Base-by-base conservation (phyloP, 306 rosid genomes). In the Neltuma alba region DNA sequence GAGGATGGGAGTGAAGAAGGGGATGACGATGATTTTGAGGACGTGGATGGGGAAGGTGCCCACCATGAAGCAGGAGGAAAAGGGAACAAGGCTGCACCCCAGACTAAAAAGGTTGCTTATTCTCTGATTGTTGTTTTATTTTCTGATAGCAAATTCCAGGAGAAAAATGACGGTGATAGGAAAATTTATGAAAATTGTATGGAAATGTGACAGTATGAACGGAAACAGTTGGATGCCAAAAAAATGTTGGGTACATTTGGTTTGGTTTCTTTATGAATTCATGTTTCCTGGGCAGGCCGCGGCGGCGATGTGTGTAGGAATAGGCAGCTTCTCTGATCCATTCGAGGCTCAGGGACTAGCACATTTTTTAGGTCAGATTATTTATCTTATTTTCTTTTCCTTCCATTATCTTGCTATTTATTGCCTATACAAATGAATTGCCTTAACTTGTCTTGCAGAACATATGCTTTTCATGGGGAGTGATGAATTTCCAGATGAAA, bases 391-490 rank as follows among this genome's bases (percentile, higher is more conserved):
- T 18, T 55, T 64, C 5, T 78, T 58, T 44, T 30, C 3, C 42
- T 42, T 18, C 13, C 7, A 14, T 25, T 25, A 0, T 23, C 31
- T 33, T 41, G 60, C 41, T n/a, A 13, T 72, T 27, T 30, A 47
- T 37, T 50, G 9, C 76, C 54, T 8, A 37, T 63, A 20, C 48
- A 64, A 47, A 15, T 47, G 33, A 42, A 60, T 74, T n/a, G 13
- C 60, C 21, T 52, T 67, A 48, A 23, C 21, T 20, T 84, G 40
- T 78, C 80, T 73, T 91, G 86, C 90, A 95, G 99, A 95, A 82
- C 99, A 95, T 84, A 95, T 95, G 99, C 99, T 95, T 78, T 95
- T 95, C 92, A 95, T 95, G 99, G 99, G 99, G 84, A 95, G 99
- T 85, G 82, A 80, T 37, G 94, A 83, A 33, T 95, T 90, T 90